Base-by-base conservation (phyloP, 768 basidiomycete species). In the Panaeolus cyanescens region DNA sequence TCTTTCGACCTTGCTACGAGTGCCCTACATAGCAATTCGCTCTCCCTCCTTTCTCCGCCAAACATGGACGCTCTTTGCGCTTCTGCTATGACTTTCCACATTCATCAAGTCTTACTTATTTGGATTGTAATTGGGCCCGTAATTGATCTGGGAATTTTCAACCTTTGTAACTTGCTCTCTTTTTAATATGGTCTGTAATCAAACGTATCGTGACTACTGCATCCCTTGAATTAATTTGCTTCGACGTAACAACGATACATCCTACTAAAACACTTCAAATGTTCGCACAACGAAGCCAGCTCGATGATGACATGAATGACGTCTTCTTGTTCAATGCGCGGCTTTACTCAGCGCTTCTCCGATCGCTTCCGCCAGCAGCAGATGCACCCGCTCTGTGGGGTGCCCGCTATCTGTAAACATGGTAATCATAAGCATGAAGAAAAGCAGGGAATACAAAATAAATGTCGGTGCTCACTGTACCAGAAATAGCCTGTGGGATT, bases 341-440 rank as follows among this genome's bases (percentile, higher is more conserved):
- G 10, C 7, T 22, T 45, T 45, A 13, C 54, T 61, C 32, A 83
- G 71, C 53, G 75, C 66, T 25, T 68, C 68, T 59, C 77, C 72
- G 63, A 85, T 76, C 9, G 80, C 80, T 19, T 70, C 39, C 13
- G 83, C 83, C 12, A 85, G 65, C 20, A 83, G 69, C 19, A 68
- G 67, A 69, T 85, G 84, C 13, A 82, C 80, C 31, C 67, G 74
- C 64, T 83, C 76, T 5, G 83, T 84, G 2, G 82, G 82, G 68
- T 85, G 84, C 0, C 81, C 83, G 9, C 75, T 71, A 64, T 85
- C 83, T 84, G 63, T 31, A 53, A 25, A 28, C 19, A 12, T 13
- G 19, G 9, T 9, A 20, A 42, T 20, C 10, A 22, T n/a, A n/a
- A n/a, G n/a, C n/a, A 22, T 12, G 19, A 42, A 42, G 19, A 40